Conservation (phyloP, 345 rosid genomes). For the Reutealis trisperma region DNA sequence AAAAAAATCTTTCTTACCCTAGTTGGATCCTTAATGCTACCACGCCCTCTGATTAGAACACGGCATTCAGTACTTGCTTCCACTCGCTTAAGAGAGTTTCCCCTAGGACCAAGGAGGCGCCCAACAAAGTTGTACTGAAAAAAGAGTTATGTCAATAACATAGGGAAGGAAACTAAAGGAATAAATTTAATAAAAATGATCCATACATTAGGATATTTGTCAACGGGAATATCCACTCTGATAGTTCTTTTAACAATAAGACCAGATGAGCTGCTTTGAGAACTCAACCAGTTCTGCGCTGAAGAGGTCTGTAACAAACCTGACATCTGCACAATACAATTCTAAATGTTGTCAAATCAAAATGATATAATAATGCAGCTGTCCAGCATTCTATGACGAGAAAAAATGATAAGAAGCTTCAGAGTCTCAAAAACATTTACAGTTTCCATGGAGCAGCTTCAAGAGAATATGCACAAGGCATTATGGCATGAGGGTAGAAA, state of each 20-base stretch:
- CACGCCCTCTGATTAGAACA: conserved; percentile 90
- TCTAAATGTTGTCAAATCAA: conserved; percentile 33
- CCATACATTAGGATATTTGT: conserved; percentile 76
- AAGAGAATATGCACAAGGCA: background rate
- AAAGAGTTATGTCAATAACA: conserved; percentile 23
- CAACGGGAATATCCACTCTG: conserved; percentile 96
- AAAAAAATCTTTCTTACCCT: conserved; percentile 49
- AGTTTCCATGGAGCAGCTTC: conserved; percentile 10
- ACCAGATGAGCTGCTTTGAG: conserved; percentile 80
- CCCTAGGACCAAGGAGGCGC: conserved; percentile 97
- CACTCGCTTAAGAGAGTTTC: conserved; percentile 95
- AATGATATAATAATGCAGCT: background rate
- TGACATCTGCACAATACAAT: conserved; percentile 55
- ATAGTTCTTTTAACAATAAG: conserved; percentile 82
- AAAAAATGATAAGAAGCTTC: background rate
- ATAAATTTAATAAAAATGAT: background rate
- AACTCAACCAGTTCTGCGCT: conserved; percentile 72
- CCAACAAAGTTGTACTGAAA: conserved; percentile 97
- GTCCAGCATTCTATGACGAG: conserved; percentile 5
- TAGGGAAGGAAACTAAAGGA: background rate
- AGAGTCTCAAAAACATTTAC: conserved; percentile 1
- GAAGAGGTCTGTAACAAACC: conserved; percentile 62
- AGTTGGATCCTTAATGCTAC: conserved; percentile 85
- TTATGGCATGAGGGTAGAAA: background rate
- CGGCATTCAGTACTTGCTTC: conserved; percentile 96